Evolutionary conservation across 2,329 filamentous ascomycete genomes (phyloP).

Genomic region (Coniosporium tulheliwenetii): DNA sequence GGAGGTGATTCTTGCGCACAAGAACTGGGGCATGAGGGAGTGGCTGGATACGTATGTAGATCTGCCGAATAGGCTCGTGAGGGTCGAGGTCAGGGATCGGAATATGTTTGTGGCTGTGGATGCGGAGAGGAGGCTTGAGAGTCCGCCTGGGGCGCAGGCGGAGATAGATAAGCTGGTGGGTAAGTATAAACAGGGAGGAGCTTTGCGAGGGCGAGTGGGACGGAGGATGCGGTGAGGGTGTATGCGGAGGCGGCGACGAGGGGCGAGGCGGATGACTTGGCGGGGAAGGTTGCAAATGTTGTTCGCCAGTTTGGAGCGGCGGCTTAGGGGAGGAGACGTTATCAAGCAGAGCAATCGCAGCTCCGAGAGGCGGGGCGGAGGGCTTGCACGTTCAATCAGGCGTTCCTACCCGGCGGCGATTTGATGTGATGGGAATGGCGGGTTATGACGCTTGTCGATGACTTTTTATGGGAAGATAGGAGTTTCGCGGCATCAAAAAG

Average conservation of each 20-base stretch:
- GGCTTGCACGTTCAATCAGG: too few species aligned
- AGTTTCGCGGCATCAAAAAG: too few species aligned
- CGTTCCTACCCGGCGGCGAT: too few species aligned
- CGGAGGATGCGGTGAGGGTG: conserved; percentile 88
- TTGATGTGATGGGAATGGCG: too few species aligned
- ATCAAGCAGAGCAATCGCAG: too few species aligned
- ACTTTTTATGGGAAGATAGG: too few species aligned
- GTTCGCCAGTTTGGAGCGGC: conserved; percentile 32
- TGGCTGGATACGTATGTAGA: conserved; percentile 91
- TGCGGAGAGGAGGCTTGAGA: conserved; percentile 74
- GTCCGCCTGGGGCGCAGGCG: conserved; percentile 63
- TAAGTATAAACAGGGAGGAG: conserved; percentile 83
- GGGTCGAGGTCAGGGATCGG: conserved; percentile 78
- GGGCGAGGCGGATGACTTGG: conserved; percentile 80
- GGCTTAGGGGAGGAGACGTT: too few species aligned
- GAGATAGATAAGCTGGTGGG: conserved; percentile 78
- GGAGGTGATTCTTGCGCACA: conserved; percentile 91
- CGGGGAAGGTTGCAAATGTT: conserved; percentile 63
- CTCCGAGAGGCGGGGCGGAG: too few species aligned
- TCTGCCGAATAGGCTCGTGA: conserved; percentile 86
- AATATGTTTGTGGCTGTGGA: conserved; percentile 83
- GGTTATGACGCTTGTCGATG: too few species aligned
- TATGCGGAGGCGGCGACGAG: conserved; percentile 89
- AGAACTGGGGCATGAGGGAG: conserved; percentile 75
- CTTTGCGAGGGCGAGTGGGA: conserved; percentile 86